Percentiles rank a stretch among this genome's conserved stretches.
These are phyloP conservation scores for Daucus carota DNA, from an alignment of 129 eudicot species.

Conservation along the genomic window DNA sequence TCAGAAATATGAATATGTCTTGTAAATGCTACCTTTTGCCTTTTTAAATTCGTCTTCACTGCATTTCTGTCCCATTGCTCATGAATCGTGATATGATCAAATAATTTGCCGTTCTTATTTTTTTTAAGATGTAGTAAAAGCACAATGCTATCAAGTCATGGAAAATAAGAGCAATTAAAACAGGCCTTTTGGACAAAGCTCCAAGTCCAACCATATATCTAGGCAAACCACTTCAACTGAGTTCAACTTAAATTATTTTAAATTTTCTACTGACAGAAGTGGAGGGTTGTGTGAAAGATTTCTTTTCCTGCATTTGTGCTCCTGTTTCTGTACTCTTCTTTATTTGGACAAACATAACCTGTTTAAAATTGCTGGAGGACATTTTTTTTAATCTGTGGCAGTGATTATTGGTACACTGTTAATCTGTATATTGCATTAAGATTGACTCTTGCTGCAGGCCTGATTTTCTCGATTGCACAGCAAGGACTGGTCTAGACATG, in stretches of 20 bases:
- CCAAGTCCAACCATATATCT: neutral
- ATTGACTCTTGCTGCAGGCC: constrained; percentile 59
- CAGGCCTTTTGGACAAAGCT: neutral
- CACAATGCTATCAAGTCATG: neutral
- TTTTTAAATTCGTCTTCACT: neutral
- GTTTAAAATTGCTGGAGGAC: neutral
- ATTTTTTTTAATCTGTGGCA: neutral
- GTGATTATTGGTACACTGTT: neutral
- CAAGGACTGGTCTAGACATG: constrained; percentile 84
- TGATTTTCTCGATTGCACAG: constrained; percentile 75
- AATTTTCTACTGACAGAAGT: neutral
- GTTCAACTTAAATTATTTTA: neutral
- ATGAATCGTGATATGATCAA: neutral
- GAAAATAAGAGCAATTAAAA: neutral
- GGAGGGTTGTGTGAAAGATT: neutral
- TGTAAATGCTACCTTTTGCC: neutral
- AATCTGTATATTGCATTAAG: constrained; percentile 4
- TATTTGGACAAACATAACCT: neutral
- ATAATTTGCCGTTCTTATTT: neutral
- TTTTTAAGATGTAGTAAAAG: neutral
- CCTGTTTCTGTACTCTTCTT: neutral
- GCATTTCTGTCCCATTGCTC: neutral
- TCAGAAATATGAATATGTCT: neutral
- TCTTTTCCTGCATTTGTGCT: neutral
- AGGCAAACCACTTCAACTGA: neutral